phyloP scores from a whole-genome alignment of 306 rosid genomes.

The Crotalaria pallida region DNA sequence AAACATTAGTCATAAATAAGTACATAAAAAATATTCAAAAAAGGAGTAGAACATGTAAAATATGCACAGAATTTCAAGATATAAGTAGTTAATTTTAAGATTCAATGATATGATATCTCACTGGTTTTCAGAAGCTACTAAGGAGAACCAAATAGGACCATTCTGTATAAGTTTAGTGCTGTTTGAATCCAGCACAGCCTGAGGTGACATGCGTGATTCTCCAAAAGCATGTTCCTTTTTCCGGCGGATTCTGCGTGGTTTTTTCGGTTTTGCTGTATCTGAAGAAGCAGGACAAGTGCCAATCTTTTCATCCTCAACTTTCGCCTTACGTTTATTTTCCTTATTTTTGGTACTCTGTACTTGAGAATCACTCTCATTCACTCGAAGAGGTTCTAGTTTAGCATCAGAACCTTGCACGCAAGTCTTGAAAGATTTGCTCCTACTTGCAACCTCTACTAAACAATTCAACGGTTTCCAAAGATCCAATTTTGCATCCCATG shows the following conservation, averaged over 20 bases:
- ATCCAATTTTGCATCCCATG: constrained; percentile 64
- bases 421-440: constrained; percentile 79
- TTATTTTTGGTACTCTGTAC: constrained; percentile 51
- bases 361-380: constrained; percentile 35
- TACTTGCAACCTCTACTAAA: constrained; percentile 86
- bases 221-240: constrained; percentile 61
- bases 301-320: constrained; percentile 57
- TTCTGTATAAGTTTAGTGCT: constrained; percentile 39
- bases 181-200: constrained; percentile 57
- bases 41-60: neutral
- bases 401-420: constrained; percentile 53
- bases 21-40: neutral
- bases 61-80: constrained; percentile 4
- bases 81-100: neutral
- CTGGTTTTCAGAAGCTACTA: constrained; percentile 89
- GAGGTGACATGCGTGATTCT: constrained; percentile 61
- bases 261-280: constrained; percentile 52
- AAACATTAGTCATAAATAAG: constrained; percentile 33
- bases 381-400: constrained; percentile 42
- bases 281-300: constrained; percentile 36
- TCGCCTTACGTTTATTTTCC: constrained; percentile 58
- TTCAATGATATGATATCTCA: constrained; percentile 42
- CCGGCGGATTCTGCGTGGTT: constrained; percentile 56
- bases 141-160: constrained; percentile 87
- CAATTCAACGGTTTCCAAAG: constrained; percentile 91